Conservation (phyloP, 352 stramenopile species). For the Pythium dissotocum region DNA sequence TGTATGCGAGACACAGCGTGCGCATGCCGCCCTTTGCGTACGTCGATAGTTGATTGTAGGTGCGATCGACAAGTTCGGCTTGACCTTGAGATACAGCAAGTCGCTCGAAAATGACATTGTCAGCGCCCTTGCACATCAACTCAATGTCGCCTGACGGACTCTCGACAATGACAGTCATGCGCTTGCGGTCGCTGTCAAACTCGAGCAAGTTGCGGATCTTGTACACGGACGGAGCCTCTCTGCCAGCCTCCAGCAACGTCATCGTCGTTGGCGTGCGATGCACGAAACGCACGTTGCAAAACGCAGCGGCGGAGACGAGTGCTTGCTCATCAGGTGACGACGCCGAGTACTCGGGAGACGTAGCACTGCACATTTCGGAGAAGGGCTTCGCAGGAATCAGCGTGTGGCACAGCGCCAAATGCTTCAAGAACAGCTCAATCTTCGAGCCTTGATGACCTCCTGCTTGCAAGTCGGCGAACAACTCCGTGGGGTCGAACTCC, state of each 20-base stretch:
- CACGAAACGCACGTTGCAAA: slow-evolving; percentile 81
- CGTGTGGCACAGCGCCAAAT: slow-evolving; percentile 81
- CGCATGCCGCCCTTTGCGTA: slow-evolving; percentile 77
- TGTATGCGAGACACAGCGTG: slow-evolving; percentile 76
- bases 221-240: slow-evolving; percentile 58
- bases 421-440: slow-evolving; percentile 67
- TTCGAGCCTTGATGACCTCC: slow-evolving; percentile 38
- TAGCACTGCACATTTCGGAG: slow-evolving; percentile 74
- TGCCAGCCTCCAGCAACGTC: slow-evolving; percentile 50
- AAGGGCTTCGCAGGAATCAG: slow-evolving; percentile 73
- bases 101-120: slow-evolving; percentile 81
- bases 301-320: slow-evolving; percentile 67
- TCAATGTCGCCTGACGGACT: slow-evolving; percentile 55
- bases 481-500: slow-evolving; percentile 67
- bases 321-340: slow-evolving; percentile 84
- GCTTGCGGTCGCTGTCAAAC: slow-evolving; percentile 97
- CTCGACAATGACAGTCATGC: slow-evolving; percentile 96
- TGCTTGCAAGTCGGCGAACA: slow-evolving; percentile 57
- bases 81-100: slow-evolving; percentile 25
- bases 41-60: slow-evolving; percentile 53
- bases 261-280: slow-evolving; percentile 66
- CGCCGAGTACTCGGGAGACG: slow-evolving; percentile 70
- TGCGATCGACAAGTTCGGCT: slow-evolving; percentile 36
- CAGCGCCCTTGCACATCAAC: slow-evolving; percentile 77
- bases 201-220: slow-evolving; percentile 93